Evolutionary conservation across 192 early-diverging fungal species (phyloP).

Genomic region (Lobosporangium transversale): DNA sequence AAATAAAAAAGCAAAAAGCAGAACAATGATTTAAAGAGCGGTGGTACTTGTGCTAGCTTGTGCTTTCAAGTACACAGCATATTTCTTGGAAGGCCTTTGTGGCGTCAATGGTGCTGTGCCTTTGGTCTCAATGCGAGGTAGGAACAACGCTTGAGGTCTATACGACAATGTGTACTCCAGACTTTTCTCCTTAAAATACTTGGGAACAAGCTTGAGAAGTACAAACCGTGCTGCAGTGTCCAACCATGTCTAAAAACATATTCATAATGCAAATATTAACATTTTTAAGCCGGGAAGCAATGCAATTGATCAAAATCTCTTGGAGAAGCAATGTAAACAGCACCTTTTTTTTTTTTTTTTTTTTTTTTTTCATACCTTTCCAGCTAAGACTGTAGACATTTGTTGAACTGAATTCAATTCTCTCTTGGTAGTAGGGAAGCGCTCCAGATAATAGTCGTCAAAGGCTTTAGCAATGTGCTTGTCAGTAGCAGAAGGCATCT

Average conservation of each 20-base stretch:
- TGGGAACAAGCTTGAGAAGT: conserved; percentile 26
- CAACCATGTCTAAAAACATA: conserved; percentile 22
- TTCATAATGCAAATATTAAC: neutral
- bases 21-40: neutral
- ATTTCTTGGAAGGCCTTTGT: conserved; percentile 33
- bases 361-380: conserved; percentile 16
- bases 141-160: conserved; percentile 21
- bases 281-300: neutral
- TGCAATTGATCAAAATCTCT: neutral
- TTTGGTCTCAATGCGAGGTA: conserved; percentile 17
- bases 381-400: conserved; percentile 15
- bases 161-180: conserved; percentile 19
- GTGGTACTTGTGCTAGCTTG: neutral
- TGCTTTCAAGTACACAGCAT: conserved; percentile 11
- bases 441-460: conserved; percentile 27
- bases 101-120: conserved; percentile 16
- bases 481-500: conserved; percentile 20
- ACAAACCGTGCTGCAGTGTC: conserved; percentile 25
- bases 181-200: conserved; percentile 39
- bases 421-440: conserved; percentile 10
- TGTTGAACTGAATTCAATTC: conserved; percentile 26
- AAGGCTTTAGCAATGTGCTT: conserved; percentile 25
- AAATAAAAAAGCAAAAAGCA: neutral
- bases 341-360: neutral
- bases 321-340: neutral